Conservation (phyloP, 495 filamentous ascomycete genomes). For the Penicillium psychrofluorescens region DNA sequence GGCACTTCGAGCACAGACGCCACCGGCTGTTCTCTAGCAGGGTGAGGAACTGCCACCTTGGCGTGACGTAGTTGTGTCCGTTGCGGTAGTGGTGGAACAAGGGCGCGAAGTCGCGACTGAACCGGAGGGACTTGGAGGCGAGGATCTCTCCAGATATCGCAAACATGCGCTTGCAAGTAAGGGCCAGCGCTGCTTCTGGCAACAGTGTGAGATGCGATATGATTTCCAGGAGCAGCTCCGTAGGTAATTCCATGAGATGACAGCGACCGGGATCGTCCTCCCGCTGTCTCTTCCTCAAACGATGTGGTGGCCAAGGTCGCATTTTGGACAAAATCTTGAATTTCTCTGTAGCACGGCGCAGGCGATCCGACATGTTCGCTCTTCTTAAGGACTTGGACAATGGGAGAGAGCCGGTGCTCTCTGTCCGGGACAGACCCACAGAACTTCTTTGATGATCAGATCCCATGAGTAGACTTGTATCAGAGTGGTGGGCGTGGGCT, state of each 20-base stretch:
- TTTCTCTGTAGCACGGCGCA: slow-evolving; percentile 26
- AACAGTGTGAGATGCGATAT: slow-evolving; percentile 30
- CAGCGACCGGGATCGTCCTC: slow-evolving; percentile 17
- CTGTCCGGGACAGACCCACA: slow-evolving; percentile 5
- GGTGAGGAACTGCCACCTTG: slow-evolving; percentile 36
- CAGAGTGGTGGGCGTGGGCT: background rate
- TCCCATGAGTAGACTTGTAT: slow-evolving; percentile 7
- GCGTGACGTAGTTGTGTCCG: slow-evolving; percentile 32
- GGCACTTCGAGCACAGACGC: slow-evolving; percentile 36
- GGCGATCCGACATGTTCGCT: slow-evolving; percentile 21
- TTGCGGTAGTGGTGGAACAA: slow-evolving; percentile 40
- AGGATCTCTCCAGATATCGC: slow-evolving; percentile 30
- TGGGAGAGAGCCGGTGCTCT: slow-evolving; percentile 4
- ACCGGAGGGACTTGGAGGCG: slow-evolving; percentile 29
- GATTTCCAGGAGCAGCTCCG: slow-evolving; percentile 37
- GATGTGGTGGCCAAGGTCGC: slow-evolving; percentile 20
- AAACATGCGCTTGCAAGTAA: slow-evolving; percentile 39
- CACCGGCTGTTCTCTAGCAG: slow-evolving; percentile 32
- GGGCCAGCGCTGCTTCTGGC: slow-evolving; percentile 34
- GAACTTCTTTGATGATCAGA: slow-evolving; percentile 4
- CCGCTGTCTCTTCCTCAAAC: slow-evolving; percentile 8
- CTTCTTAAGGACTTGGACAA: slow-evolving; percentile 11
- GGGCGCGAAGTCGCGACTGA: slow-evolving; percentile 38
- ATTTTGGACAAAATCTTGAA: slow-evolving; percentile 27
- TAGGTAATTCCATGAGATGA: slow-evolving; percentile 36